A percentile compares a stretch with the other conserved stretches of the same genome.
Conservation (phyloP, 2,329 filamentous ascomycete species). For the Colletotrichum tofieldiae region DNA sequence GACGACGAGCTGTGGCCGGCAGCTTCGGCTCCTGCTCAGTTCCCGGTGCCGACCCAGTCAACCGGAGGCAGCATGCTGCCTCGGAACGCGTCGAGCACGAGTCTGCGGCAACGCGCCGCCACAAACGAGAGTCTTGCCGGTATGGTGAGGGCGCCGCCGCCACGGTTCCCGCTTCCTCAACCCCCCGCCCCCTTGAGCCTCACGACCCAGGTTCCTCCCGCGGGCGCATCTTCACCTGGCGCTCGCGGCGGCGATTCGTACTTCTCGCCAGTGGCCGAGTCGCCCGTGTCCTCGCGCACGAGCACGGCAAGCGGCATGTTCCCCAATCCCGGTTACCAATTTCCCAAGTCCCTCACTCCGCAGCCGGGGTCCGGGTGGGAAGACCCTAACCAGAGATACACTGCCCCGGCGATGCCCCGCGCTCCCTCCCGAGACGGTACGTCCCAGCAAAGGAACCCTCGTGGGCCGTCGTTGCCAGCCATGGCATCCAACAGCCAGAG, state of each 20-base stretch:
- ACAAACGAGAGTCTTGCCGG: constrained; percentile 79
- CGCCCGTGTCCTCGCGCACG: constrained; percentile 81
- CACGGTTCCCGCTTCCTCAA: constrained; percentile 79
- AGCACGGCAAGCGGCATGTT: constrained; percentile 85
- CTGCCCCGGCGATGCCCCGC: constrained; percentile 87
- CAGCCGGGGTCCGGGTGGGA: constrained; percentile 78
- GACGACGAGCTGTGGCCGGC: constrained; percentile 64
- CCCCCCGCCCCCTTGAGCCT: constrained; percentile 76
- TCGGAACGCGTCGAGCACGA: constrained; percentile 81
- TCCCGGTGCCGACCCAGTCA: constrained; percentile 51
- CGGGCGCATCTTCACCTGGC: constrained; percentile 70
- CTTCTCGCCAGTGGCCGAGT: constrained; percentile 90
- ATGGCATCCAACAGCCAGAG: constrained; percentile 73
- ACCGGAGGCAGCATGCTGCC: constrained; percentile 61
- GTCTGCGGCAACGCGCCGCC: constrained; percentile 81
- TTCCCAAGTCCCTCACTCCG: constrained; percentile 81
- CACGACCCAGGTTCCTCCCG: constrained; percentile 67
- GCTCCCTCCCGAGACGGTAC: constrained; percentile 82
- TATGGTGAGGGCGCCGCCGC: constrained; percentile 74
- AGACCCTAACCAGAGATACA: constrained; percentile 86
- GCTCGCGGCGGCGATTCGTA: constrained; percentile 84
- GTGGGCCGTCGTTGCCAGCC: constrained; percentile 85
- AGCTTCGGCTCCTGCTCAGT: constrained; percentile 55
- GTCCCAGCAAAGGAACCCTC: constrained; percentile 76
- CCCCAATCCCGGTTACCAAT: constrained; percentile 69